Conservation (phyloP, 139 green algal species). For the Trebouxia sp. region DNA sequence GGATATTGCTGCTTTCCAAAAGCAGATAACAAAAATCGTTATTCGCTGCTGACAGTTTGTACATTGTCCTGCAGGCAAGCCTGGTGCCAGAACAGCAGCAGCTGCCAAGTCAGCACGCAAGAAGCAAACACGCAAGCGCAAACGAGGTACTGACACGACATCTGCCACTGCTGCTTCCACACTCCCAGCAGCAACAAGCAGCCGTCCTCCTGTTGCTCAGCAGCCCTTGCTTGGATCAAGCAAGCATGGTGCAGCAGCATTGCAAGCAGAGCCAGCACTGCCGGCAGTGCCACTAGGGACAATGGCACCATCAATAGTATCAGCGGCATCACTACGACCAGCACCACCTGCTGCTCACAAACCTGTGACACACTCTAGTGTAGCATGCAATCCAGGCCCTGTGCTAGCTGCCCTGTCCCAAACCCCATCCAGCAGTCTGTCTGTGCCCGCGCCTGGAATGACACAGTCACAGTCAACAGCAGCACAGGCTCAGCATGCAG, state of each 20-base stretch:
- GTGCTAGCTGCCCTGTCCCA: background rate
- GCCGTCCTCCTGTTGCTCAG: background rate
- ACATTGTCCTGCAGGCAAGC: background rate
- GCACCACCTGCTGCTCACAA: too few species aligned
- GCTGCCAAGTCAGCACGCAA: background rate
- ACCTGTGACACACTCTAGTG: background rate
- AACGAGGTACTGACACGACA: background rate
- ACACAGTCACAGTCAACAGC: too few species aligned
- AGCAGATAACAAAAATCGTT: too few species aligned
- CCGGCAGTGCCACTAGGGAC: too few species aligned
- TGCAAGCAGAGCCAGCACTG: too few species aligned
- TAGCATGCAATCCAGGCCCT: background rate
- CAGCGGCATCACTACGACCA: too few species aligned
- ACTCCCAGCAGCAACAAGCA: too few species aligned
- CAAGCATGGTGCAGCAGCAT: background rate
- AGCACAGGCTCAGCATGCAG: too few species aligned
- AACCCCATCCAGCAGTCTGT: too few species aligned
- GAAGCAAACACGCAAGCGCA: slow-evolving; percentile 5
- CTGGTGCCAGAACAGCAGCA: background rate
- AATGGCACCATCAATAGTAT: too few species aligned
- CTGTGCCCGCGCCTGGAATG: too few species aligned
- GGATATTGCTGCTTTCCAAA: too few species aligned
- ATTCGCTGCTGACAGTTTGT: background rate
- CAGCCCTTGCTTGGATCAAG: background rate
- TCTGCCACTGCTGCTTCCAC: background rate